Percentiles rank a stretch among this genome's conserved stretches.
Evolutionary conservation across 2,329 filamentous ascomycete species (phyloP).

Genomic region (Stromatinia cepivora): DNA sequence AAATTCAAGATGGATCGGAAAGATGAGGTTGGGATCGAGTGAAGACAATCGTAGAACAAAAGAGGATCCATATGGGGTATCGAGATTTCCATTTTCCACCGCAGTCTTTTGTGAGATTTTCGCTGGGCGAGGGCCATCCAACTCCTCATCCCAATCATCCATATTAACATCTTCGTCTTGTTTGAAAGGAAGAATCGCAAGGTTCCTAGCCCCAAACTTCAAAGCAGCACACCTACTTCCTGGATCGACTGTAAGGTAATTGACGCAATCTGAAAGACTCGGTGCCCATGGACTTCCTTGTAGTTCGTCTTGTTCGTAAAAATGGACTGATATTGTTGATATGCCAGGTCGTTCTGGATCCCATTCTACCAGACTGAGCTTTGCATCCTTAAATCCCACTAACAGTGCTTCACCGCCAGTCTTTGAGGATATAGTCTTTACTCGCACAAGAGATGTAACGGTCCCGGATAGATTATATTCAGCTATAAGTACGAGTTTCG

Average conservation of each 20-base stretch:
- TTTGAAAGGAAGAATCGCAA: conserved; percentile 92
- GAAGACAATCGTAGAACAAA: conserved; percentile 90
- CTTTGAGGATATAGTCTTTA: conserved; percentile 71
- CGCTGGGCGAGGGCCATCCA: conserved; percentile 65
- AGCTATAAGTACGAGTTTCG: conserved; percentile 79
- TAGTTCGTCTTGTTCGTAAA: conserved; percentile 93
- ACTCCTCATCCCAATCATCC: conserved; percentile 84
- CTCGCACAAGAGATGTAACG: conserved; percentile 75
- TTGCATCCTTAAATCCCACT: conserved; percentile 84
- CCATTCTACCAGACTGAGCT: conserved; percentile 92
- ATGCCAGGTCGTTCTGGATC: conserved; percentile 77
- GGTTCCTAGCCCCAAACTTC: conserved; percentile 83
- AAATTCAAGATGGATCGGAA: conserved; percentile 90
- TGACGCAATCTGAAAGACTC: conserved; percentile 72
- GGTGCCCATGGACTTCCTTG: conserved; percentile 80
- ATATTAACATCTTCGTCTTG: conserved; percentile 90
- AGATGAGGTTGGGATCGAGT: conserved; percentile 81
- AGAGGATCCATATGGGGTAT: conserved; percentile 79
- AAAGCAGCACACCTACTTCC: conserved; percentile 90
- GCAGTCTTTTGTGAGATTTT: conserved; percentile 40
- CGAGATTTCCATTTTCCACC: conserved; percentile 42
- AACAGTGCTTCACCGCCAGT: conserved; percentile 83
- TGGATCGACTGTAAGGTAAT: conserved; percentile 83
- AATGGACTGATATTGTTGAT: conserved; percentile 91
- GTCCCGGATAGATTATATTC: conserved; percentile 85